These are phyloP conservation scores for Agaricales sp. DNA, from an alignment of 1,284 basidiomycete species.

Conservation along the genomic window DNA sequence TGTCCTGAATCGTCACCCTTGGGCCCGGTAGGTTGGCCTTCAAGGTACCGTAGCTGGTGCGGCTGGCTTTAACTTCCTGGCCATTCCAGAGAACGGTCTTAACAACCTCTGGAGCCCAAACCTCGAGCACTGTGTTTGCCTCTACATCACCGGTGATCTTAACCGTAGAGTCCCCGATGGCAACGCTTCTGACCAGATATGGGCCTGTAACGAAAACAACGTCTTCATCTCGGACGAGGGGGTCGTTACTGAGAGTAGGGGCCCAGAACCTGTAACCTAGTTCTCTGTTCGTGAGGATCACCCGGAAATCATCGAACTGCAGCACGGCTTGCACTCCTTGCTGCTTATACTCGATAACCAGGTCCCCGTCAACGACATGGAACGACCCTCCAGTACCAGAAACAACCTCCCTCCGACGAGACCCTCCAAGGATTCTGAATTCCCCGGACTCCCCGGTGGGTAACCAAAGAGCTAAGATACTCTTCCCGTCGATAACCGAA, in stretches of 20 bases:
- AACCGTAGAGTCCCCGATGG: not conserved
- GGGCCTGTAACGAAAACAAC: constrained; percentile 6
- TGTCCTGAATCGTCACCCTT: not conserved
- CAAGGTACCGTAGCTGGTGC: constrained; percentile 1
- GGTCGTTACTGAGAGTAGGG: constrained; percentile 8
- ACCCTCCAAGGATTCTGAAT: constrained; percentile 9
- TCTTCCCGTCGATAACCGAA: constrained; percentile 5
- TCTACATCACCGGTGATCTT: constrained; percentile 5
- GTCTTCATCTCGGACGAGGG: constrained; percentile 1
- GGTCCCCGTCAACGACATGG: constrained; percentile 2
- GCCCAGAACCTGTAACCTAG: constrained; percentile 8
- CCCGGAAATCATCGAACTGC: constrained; percentile 10
- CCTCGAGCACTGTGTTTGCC: not conserved
- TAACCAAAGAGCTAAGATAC: constrained; percentile 7
- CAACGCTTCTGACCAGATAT: constrained; percentile 6
- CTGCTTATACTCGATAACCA: constrained; percentile 4
- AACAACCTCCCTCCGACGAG: constrained; percentile 6
- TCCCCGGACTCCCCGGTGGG: constrained; percentile 6
- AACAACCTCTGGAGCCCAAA: constrained; percentile 5
- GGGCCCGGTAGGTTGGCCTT: not conserved
- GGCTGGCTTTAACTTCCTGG: constrained; percentile 8
- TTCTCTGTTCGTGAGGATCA: constrained; percentile 9
- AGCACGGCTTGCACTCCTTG: not conserved
- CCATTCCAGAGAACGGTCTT: constrained; percentile 14
- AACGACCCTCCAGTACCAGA: constrained; percentile 1